Base-by-base conservation (phyloP, 495 filamentous ascomycete species). In the Rhypophila decipiens region DNA sequence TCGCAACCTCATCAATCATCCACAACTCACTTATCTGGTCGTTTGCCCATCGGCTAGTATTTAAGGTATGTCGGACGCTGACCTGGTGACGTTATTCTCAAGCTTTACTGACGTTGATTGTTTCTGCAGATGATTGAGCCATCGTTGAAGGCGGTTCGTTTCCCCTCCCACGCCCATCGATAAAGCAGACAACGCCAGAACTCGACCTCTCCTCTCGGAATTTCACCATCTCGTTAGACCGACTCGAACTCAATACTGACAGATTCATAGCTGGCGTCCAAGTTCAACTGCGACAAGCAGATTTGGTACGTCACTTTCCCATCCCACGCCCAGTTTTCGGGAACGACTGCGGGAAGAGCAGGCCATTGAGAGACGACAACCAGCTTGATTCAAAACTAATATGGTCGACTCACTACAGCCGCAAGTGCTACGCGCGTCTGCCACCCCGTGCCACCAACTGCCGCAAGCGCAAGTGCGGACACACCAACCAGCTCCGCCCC, bases 231-330 rank as follows among this genome's bases (percentile, higher is more conserved):
- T 37, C 9, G 4, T 15, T 9, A 37, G 10, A 5, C 38, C 13
- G 10, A 5, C 38, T 5, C 15, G 38, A 22, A 23, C 38, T 11
- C 5, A 21, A 40, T 8, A 18, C 38, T 40, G 38, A 40, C 20
- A 40, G 13, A 22, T 1, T 40, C 24, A 40, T 40, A 40, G 38
- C 85, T 98, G 55, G 93, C 93, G 57, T 86, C 82, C 76, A 96
- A 96, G 80, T 97, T 90, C 83, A 98, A 98, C 80, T 96, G 91
- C 85, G 93, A 98, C 53, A 98, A 98, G 86, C 87, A 87, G 83
- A 95, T 98, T 74, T 98, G 93, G 87, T 90, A 79, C 58, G 84
- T n/a, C n/a, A n/a, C n/a, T 83, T 35, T 47, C 11, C 34, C 35
- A 4, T 12, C 20, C 39, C 20, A 42, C 11, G 9, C 4, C 18